Evolutionary conservation across 306 rosid genomes (phyloP).

Genomic region (Trichosanthes truncata): DNA sequence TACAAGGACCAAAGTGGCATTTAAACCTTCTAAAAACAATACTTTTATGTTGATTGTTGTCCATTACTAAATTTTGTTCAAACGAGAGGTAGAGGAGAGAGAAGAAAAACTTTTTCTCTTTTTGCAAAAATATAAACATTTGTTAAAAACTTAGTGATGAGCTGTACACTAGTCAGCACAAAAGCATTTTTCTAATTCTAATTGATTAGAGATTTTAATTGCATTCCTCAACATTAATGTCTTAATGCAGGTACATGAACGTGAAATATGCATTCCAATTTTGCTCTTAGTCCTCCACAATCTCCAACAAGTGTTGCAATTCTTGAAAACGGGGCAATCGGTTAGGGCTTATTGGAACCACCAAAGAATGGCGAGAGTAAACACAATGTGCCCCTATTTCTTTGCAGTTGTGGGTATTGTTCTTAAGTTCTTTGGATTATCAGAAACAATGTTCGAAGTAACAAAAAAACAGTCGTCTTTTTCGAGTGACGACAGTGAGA

Average conservation of each 20-base stretch:
- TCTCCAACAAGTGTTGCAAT: slow-evolving; percentile 21
- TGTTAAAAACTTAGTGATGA: no score
- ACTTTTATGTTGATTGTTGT: no score
- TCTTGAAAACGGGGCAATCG: slow-evolving; percentile 24
- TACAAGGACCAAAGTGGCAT: no score
- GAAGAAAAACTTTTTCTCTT: no score
- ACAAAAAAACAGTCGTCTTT: slow-evolving; percentile 36
- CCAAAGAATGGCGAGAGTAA: slow-evolving; percentile 43
- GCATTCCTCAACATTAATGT: neutral
- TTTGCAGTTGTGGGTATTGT: slow-evolving; percentile 26
- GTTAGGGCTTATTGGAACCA: slow-evolving; percentile 67
- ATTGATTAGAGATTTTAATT: neutral
- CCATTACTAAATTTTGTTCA: no score
- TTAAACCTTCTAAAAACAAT: no score
- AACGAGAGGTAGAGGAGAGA: no score
- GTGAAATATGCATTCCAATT: slow-evolving; percentile 19
- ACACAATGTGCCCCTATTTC: slow-evolving; percentile 25
- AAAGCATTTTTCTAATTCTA: no score
- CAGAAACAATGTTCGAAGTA: slow-evolving; percentile 36
- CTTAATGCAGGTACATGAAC: slow-evolving; percentile 21
- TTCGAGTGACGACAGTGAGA: neutral
- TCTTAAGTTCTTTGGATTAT: slow-evolving; percentile 31
- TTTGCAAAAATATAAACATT: no score
- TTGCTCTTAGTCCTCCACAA: slow-evolving; percentile 17
- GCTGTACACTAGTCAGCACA: no score